phyloP scores from a whole-genome alignment of 768 basidiomycete species.

The Lactarius vividus region DNA sequence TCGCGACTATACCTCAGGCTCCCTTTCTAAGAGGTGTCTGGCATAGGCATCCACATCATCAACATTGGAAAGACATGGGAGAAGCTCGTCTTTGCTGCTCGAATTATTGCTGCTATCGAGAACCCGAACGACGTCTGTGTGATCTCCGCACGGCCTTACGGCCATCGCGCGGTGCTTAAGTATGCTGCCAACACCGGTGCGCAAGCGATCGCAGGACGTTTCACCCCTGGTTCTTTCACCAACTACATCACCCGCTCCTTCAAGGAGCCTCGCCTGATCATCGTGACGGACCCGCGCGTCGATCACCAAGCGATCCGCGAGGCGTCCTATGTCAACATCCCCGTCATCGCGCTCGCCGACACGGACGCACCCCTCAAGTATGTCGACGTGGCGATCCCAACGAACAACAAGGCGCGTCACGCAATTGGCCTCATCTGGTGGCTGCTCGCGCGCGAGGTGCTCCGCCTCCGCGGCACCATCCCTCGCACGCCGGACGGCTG shows the following conservation, averaged over 20 bases:
- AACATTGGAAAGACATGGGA: conserved; percentile 99
- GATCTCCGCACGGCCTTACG: conserved; percentile 97
- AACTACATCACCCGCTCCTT: conserved; percentile 99
- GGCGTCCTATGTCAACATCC: conserved; percentile 99
- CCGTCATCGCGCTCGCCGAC: conserved; percentile 98
- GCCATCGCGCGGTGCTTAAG: conserved; percentile 99
- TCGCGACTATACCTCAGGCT: background rate
- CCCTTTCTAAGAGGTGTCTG: conserved; percentile 20
- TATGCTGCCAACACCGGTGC: conserved; percentile 97
- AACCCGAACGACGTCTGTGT: conserved; percentile 98
- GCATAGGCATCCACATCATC: conserved; percentile 86
- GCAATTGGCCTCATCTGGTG: conserved; percentile 97
- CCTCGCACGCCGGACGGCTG: conserved; percentile 90
- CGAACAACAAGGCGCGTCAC: conserved; percentile 99
- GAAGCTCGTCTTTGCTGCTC: conserved; percentile 97
- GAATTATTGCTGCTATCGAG: conserved; percentile 95
- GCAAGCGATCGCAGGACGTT: conserved; percentile 97
- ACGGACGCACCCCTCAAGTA: conserved; percentile 97
- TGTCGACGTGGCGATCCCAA: conserved; percentile 97
- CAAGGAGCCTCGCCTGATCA: conserved; percentile 98
- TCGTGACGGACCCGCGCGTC: conserved; percentile 98
- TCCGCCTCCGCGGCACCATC: conserved; percentile 92
- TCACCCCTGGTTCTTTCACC: conserved; percentile 98
- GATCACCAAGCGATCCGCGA: conserved; percentile 99
- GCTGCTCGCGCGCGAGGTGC: conserved; percentile 95